phyloP scores from a whole-genome alignment of 352 stramenopile species.

The Phytophthora meadii region DNA sequence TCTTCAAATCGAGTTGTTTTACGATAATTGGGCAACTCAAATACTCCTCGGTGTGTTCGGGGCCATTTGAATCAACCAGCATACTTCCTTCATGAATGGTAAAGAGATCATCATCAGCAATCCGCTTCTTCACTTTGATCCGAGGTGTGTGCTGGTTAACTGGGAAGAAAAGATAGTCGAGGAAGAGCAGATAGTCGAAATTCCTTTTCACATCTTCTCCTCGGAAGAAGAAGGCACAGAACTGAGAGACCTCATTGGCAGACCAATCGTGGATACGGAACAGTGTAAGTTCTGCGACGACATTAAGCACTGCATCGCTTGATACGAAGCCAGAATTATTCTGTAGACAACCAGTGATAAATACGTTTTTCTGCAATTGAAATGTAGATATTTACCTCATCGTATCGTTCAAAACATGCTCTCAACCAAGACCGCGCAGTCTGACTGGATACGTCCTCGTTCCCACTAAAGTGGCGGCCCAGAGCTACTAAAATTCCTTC shows the following conservation, averaged over 20 bases:
- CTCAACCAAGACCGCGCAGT: conserved; percentile 27
- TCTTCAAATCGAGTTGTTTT: conserved; percentile 26
- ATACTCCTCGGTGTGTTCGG: conserved; percentile 9
- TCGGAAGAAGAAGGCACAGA: conserved; percentile 48
- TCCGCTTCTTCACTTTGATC: conserved; percentile 31
- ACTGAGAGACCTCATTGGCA: conserved; percentile 36
- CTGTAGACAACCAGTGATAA: conserved; percentile 4
- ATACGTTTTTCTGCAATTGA: neutral
- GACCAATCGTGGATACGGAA: conserved; percentile 45
- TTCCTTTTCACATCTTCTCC: conserved; percentile 18
- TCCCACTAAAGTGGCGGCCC: conserved; percentile 18
- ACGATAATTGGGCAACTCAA: conserved; percentile 12
- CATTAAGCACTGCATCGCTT: conserved; percentile 38
- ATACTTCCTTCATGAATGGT: conserved; percentile 23
- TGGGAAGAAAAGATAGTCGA: conserved; percentile 68
- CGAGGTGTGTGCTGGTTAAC: conserved; percentile 17
- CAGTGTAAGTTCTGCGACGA: conserved; percentile 35
- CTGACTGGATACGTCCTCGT: conserved; percentile 1
- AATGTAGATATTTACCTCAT: conserved; percentile 27
- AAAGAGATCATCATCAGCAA: conserved; percentile 22
- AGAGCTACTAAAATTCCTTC: conserved; percentile 48
- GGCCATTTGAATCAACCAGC: conserved; percentile 7
- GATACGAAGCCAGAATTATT: conserved; percentile 24
- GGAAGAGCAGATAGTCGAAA: conserved; percentile 57
- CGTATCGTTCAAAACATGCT: conserved; percentile 36